A percentile compares a stretch with the other conserved stretches of the same genome.
Conservation (phyloP, 768 basidiomycete species). For the Boletus rex-veris region DNA sequence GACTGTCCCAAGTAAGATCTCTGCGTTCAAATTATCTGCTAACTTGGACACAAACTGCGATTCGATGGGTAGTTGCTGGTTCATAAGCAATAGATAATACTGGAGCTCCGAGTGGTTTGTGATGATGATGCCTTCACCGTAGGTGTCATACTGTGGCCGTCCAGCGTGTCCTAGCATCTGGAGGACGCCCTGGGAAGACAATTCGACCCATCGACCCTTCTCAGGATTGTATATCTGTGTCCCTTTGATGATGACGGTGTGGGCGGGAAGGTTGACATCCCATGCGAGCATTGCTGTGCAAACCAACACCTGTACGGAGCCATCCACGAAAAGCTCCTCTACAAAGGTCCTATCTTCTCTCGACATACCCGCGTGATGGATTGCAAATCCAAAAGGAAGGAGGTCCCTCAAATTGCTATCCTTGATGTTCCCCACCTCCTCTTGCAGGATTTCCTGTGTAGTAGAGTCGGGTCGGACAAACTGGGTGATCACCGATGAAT, state of each 20-base stretch:
- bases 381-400: slow-evolving; percentile 94
- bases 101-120: slow-evolving; percentile 97
- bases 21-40: slow-evolving; percentile 95
- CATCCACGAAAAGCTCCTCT: slow-evolving; percentile 92
- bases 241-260: slow-evolving; percentile 99
- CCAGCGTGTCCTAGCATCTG: slow-evolving; percentile 99
- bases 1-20: slow-evolving; percentile 92
- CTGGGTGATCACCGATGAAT: slow-evolving; percentile 90
- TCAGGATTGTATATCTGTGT: slow-evolving; percentile 99
- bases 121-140: slow-evolving; percentile 97
- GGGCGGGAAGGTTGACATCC: slow-evolving; percentile 98
- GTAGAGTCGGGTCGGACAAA: slow-evolving; percentile 94
- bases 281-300: slow-evolving; percentile 98
- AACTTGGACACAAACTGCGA: slow-evolving; percentile 89
- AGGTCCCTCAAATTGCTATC: slow-evolving; percentile 84
- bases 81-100: slow-evolving; percentile 92
- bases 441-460: slow-evolving; percentile 82
- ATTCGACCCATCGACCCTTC: slow-evolving; percentile 95
- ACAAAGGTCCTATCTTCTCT: slow-evolving; percentile 87
- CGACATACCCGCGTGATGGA: slow-evolving; percentile 97
- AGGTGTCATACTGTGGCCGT: slow-evolving; percentile 95
- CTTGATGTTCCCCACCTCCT: slow-evolving; percentile 79
- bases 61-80: slow-evolving; percentile 98
- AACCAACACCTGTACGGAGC: slow-evolving; percentile 89
- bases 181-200: slow-evolving; percentile 92